phyloP scores from a whole-genome alignment of 306 rosid species.

The Cucumis hystrix region DNA sequence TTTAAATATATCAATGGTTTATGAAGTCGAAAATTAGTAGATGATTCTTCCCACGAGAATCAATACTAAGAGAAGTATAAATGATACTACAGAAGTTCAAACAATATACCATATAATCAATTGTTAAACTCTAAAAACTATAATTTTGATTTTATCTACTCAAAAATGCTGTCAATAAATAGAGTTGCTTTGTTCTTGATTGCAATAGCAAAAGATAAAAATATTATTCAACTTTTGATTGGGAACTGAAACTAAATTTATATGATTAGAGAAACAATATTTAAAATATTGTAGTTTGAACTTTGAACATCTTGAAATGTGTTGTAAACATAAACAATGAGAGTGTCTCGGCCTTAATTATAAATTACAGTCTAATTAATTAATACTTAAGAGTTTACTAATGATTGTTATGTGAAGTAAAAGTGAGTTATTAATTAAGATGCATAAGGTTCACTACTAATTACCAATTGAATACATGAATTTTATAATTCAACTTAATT shows the following conservation, averaged over 20 bases:
- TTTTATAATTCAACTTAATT: background rate
- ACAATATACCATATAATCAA: no score
- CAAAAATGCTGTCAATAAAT: background rate
- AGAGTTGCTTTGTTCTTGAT: background rate
- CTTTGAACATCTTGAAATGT: background rate
- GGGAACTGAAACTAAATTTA: background rate
- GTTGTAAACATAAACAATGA: background rate
- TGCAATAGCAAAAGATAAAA: background rate
- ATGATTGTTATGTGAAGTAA: slow-evolving; percentile 1
- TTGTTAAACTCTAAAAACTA: no score
- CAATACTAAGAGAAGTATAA: no score
- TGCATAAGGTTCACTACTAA: background rate
- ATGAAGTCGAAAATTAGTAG: no score
- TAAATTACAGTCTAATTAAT: background rate
- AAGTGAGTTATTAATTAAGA: background rate
- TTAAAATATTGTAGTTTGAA: background rate
- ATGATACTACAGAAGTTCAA: no score
- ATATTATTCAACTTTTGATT: background rate
- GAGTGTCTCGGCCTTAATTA: background rate
- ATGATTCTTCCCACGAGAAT: no score
- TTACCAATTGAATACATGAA: background rate
- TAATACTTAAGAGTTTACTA: background rate
- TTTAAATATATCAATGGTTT: no score
- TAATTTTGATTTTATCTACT: background rate
- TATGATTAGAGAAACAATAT: background rate